Evolutionary conservation across 1,139 yeast species (phyloP).

Genomic region (Hansenula lynferdii): DNA sequence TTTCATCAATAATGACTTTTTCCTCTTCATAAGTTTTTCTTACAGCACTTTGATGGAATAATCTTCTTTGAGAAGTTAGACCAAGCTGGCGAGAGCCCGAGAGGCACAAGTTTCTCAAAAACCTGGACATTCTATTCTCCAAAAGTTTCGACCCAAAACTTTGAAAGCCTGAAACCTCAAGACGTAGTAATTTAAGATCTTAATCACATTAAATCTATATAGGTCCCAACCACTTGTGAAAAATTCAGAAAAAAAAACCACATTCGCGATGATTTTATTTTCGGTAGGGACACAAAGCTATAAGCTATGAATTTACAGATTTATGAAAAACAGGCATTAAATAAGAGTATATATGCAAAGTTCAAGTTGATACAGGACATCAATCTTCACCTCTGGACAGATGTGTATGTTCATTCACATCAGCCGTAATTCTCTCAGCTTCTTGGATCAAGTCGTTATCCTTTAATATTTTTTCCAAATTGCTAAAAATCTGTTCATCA

Average conservation of each 20-base stretch:
- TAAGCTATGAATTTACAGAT: too few relatives aligned
- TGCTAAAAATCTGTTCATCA: slow-evolving; percentile 29
- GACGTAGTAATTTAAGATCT: not conserved
- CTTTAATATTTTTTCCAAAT: slow-evolving; percentile 19
- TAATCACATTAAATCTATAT: not conserved
- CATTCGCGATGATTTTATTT: too few relatives aligned
- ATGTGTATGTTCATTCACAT: slow-evolving; percentile 16
- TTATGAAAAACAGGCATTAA: too few relatives aligned
- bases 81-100: slow-evolving; percentile 8
- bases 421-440: slow-evolving; percentile 1
- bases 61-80: slow-evolving; percentile 12
- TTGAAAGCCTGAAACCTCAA: too few relatives aligned
- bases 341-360: too few relatives aligned
- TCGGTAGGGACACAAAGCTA: too few relatives aligned
- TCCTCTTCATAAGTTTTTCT: slow-evolving; percentile 59
- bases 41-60: slow-evolving; percentile 22
- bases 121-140: slow-evolving; percentile 17
- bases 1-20: slow-evolving; percentile 58
- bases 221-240: not conserved
- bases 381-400: slow-evolving; percentile 9
- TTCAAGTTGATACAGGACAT: too few relatives aligned
- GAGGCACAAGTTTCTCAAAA: slow-evolving; percentile 12
- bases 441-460: slow-evolving; percentile 13
- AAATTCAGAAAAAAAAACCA: slow-evolving; percentile 1
- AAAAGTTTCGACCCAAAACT: too few relatives aligned